A percentile compares a stretch with the other conserved stretches of the same genome.
These are phyloP conservation scores for Vaccinium corymbosum DNA, from an alignment of 148 eudicot genomes.

Conservation along the genomic window DNA sequence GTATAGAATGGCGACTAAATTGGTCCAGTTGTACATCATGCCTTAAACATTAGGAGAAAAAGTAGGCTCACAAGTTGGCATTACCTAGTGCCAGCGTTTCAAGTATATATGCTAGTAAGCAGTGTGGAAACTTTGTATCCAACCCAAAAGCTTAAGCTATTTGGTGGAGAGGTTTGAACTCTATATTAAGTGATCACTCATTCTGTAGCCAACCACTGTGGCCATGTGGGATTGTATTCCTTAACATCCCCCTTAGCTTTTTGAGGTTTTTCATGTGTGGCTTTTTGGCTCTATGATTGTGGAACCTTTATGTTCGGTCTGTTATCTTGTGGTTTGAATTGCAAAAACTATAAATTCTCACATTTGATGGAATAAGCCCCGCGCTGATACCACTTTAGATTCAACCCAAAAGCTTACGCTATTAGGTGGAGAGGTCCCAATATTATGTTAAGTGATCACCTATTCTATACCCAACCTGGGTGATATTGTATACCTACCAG, in stretches of 20 bases:
- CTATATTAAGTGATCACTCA: not conserved
- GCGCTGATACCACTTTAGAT: not conserved
- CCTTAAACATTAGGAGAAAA: not conserved
- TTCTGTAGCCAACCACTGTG: not conserved
- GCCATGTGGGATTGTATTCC: not conserved
- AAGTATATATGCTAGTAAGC: not conserved
- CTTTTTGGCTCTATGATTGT: not conserved
- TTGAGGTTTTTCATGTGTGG: not conserved
- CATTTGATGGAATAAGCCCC: not conserved
- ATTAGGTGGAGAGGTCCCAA: too few species aligned
- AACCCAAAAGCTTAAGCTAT: not conserved
- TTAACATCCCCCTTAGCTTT: not conserved
- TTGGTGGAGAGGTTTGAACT: not conserved
- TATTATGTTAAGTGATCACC: too few species aligned
- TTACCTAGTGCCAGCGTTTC: not conserved
- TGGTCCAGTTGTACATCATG: not conserved
- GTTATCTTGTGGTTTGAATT: not conserved
- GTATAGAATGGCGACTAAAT: not conserved
- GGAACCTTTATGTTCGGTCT: not conserved
- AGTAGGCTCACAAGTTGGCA: not conserved
- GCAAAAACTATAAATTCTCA: too few species aligned
- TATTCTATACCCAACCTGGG: too few species aligned
- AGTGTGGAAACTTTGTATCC: not conserved
- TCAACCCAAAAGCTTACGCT: too few species aligned
- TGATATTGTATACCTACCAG: not conserved